Evolutionary conservation across 257 asterid species (phyloP).

Genomic region (Nicotiana paniculata): DNA sequence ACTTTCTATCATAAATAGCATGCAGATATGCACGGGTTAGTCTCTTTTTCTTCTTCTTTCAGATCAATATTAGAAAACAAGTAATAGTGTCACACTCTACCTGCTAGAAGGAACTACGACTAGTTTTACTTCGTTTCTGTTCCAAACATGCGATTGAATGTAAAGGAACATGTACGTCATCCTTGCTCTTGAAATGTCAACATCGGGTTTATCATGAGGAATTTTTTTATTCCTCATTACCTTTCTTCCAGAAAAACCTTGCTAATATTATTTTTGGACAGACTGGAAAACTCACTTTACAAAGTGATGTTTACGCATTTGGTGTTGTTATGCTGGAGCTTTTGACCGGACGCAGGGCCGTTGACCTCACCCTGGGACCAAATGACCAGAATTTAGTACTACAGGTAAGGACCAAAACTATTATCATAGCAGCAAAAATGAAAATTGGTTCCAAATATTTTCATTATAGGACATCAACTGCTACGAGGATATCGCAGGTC

Average conservation of each 20-base stretch:
- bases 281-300: slow-evolving; percentile 98
- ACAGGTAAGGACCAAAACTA: slow-evolving; percentile 45
- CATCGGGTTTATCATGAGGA: neutral
- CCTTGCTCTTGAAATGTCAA: neutral
- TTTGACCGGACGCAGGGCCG: slow-evolving; percentile 92
- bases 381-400: slow-evolving; percentile 83
- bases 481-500: slow-evolving; percentile 43
- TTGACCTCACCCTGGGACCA: slow-evolving; percentile 93
- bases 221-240: neutral
- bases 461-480: neutral
- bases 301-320: slow-evolving; percentile 95
- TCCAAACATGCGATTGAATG: neutral
- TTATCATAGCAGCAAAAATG: slow-evolving; percentile 2
- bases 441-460: neutral
- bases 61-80: neutral
- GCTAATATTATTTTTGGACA: slow-evolving; percentile 32
- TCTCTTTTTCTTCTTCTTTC: neutral
- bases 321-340: slow-evolving; percentile 97
- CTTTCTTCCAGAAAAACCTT: slow-evolving; percentile 2
- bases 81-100: neutral
- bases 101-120: neutral
- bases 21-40: neutral
- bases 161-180: neutral
- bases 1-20: neutral
- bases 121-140: neutral